phyloP scores from a whole-genome alignment of 352 stramenopile genomes.

The Phytopythium ostracodes region DNA sequence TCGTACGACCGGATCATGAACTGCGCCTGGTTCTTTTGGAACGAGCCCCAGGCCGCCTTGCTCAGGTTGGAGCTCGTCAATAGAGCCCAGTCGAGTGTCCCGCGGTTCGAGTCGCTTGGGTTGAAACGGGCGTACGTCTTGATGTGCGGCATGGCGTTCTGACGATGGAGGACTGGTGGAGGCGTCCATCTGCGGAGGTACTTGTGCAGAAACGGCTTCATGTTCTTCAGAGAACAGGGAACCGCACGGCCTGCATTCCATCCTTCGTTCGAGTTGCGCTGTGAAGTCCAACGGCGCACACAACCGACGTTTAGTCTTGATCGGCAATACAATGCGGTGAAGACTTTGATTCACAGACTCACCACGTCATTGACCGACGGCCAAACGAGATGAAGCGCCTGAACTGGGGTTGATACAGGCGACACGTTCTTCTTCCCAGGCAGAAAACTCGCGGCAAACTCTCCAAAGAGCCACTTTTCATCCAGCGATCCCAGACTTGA shows the following conservation, averaged over 20 bases:
- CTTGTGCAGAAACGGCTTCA: constrained; percentile 85
- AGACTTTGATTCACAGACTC: constrained; percentile 8
- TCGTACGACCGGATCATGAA: constrained; percentile 86
- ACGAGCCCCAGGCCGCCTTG: constrained; percentile 71
- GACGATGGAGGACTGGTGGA: constrained; percentile 40
- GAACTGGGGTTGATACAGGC: constrained; percentile 28
- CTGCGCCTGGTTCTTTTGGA: constrained; percentile 74
- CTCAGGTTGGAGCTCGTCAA: constrained; percentile 82
- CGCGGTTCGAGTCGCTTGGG: constrained; percentile 16
- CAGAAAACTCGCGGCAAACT: constrained; percentile 66
- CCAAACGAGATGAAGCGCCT: constrained; percentile 77
- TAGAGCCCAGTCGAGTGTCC: constrained; percentile 61
- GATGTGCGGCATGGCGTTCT: constrained; percentile 83
- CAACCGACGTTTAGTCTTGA: neutral
- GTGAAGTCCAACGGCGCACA: neutral
- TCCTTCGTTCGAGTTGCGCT: constrained; percentile 79
- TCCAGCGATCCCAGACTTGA: constrained; percentile 79
- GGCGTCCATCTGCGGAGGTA: constrained; percentile 78
- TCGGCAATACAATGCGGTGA: neutral
- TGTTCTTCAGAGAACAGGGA: constrained; percentile 79
- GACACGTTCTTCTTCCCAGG: constrained; percentile 32
- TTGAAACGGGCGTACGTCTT: constrained; percentile 75
- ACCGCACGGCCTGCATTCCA: constrained; percentile 69
- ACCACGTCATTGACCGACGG: constrained; percentile 77
- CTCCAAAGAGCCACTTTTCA: constrained; percentile 79